A percentile compares a stretch with the other conserved stretches of the same genome.
phyloP scores from a whole-genome alignment of 1,139 yeast species.

The Candida sanyaensis region DNA sequence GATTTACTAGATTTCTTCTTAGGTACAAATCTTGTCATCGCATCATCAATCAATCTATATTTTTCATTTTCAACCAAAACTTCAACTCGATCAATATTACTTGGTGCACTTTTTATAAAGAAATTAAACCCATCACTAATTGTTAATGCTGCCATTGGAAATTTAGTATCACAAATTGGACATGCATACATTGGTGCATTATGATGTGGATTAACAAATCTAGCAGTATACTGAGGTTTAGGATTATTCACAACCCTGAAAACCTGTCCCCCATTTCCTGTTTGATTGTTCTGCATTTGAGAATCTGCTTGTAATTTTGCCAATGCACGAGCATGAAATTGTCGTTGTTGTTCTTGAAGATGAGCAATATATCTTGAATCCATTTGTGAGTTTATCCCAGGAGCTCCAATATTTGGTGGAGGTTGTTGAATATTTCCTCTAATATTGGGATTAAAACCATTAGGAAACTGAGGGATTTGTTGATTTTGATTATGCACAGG shows the following conservation, averaged over 20 bases:
- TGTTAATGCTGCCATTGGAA: constrained; percentile 35
- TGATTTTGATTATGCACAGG: background rate
- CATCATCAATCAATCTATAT: constrained; percentile 37
- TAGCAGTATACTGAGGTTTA: constrained; percentile 9
- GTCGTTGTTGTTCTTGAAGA: background rate
- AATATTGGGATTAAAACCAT: background rate
- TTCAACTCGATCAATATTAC: constrained; percentile 36
- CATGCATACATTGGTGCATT: constrained; percentile 30
- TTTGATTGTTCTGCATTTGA: background rate
- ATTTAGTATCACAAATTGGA: constrained; percentile 41
- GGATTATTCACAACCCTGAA: constrained; percentile 11
- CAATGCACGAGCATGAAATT: background rate
- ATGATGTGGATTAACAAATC: constrained; percentile 13
- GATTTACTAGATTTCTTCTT: background rate
- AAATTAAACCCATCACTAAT: constrained; percentile 46
- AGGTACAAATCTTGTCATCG: background rate
- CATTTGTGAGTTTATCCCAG: background rate
- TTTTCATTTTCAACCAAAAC: constrained; percentile 33
- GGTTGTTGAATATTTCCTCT: background rate
- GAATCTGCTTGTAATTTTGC: background rate
- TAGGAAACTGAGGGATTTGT: background rate
- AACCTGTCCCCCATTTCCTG: background rate
- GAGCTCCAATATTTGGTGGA: background rate
- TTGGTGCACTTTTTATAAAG: constrained; percentile 43
- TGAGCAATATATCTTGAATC: background rate